A percentile compares a stretch with the other conserved stretches of the same genome.
These are phyloP conservation scores for Graphiopsis chlorocephala DNA, from an alignment of 2,329 filamentous ascomycete species.

Conservation along the genomic window DNA sequence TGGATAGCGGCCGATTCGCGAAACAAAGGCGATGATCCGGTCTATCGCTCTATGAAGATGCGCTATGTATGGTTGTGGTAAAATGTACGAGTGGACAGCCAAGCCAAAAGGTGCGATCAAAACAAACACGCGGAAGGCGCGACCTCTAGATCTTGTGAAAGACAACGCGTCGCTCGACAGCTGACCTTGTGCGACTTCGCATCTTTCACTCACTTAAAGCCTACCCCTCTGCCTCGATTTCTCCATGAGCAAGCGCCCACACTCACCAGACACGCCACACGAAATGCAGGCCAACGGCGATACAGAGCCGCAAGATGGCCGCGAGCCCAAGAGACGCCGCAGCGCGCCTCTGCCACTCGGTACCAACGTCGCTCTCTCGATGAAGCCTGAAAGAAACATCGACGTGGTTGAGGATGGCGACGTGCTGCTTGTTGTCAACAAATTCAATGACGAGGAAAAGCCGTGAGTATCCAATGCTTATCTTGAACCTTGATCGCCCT, in stretches of 20 bases:
- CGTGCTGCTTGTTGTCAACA: conserved; percentile 17
- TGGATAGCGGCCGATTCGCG: background rate
- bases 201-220: background rate
- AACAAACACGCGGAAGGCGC: background rate
- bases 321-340: conserved; percentile 13
- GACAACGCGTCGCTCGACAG: background rate
- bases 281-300: background rate
- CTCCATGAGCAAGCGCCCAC: conserved; percentile 4
- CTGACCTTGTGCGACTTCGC: background rate
- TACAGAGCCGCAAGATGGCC: background rate
- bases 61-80: background rate
- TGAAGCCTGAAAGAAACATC: conserved; percentile 10
- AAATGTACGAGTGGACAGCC: background rate
- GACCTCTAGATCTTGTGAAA: background rate
- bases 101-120: background rate
- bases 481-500: background rate
- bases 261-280: background rate
- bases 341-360: conserved; percentile 3
- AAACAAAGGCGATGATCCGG: background rate
- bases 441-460: conserved; percentile 16
- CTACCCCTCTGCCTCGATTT: background rate
- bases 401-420: conserved; percentile 19
- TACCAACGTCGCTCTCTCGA: background rate
- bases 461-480: background rate
- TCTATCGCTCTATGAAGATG: background rate